These are phyloP conservation scores for Penicillium sp. DNA, from an alignment of 2,329 filamentous ascomycete genomes.

Conservation along the genomic window DNA sequence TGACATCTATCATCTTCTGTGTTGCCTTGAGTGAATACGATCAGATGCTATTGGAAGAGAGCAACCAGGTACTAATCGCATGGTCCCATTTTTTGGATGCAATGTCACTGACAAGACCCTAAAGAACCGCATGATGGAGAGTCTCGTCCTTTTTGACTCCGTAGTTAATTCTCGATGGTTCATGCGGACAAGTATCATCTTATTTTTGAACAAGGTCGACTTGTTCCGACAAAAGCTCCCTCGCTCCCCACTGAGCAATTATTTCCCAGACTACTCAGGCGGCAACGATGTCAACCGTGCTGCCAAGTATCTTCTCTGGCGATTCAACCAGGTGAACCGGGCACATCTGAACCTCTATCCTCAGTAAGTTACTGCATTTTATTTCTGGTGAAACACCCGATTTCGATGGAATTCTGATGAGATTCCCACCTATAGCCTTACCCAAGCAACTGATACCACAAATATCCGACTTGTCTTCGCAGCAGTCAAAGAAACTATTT, in stretches of 20 bases:
- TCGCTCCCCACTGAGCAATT: constrained; percentile 84
- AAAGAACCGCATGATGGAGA: constrained; percentile 99
- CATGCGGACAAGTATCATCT: constrained; percentile 96
- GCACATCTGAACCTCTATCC: constrained; percentile 95
- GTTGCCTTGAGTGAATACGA: constrained; percentile 98
- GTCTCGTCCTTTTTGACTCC: constrained; percentile 90
- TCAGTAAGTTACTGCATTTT: constrained; percentile 89
- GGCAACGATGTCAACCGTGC: constrained; percentile 97
- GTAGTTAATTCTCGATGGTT: constrained; percentile 99
- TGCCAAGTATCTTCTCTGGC: constrained; percentile 95
- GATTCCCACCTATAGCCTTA: constrained; percentile 61
- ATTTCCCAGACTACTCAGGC: constrained; percentile 96
- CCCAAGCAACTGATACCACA: constrained; percentile 96
- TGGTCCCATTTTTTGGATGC: too few species aligned
- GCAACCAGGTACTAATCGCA: constrained; percentile 96
- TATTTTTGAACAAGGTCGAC: constrained; percentile 99
- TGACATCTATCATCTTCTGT: constrained; percentile 99
- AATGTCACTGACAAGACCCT: too few species aligned
- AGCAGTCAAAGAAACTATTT: constrained; percentile 96
- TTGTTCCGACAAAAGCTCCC: constrained; percentile 93
- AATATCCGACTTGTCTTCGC: constrained; percentile 98
- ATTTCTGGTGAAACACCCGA: too few species aligned
- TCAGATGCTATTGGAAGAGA: constrained; percentile 93
- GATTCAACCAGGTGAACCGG: constrained; percentile 97
- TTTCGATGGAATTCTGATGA: too few species aligned